phyloP scores from a whole-genome alignment of 176 grass and related monocot species.

The bread wheat (Triticum aestivum) region DNA sequence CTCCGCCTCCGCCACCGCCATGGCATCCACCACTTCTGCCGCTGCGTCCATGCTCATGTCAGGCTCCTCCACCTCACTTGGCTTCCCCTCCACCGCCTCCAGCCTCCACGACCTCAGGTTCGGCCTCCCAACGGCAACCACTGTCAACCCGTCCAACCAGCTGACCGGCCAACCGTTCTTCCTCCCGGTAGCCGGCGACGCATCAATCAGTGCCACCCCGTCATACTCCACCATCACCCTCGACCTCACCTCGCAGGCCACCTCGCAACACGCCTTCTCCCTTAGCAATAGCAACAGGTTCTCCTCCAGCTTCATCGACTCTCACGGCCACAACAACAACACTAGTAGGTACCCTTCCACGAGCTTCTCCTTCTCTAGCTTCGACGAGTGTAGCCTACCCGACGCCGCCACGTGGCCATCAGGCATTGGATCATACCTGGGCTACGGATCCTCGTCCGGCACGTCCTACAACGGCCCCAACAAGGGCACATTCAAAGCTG shows the following conservation, averaged over 20 bases:
- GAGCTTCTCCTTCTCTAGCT: conserved; percentile 67
- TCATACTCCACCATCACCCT: conserved; percentile 84
- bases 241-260: conserved; percentile 66
- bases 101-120: conserved; percentile 36
- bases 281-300: conserved; percentile 38
- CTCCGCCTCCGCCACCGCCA: conserved; percentile 69
- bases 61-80: conserved; percentile 50
- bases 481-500: conserved; percentile 22
- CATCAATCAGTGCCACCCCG: conserved; percentile 54
- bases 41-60: conserved; percentile 81
- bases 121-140: conserved; percentile 8
- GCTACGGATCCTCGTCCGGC: conserved; percentile 30
- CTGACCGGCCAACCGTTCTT: conserved; percentile 22
- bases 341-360: conserved; percentile 56
- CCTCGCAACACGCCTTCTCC: conserved; percentile 38
- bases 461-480: conserved; percentile 22
- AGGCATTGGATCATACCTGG: conserved; percentile 27
- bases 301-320: conserved; percentile 22
- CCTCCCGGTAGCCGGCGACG: conserved; percentile 37
- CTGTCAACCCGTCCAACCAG: background rate
- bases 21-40: conserved; percentile 93
- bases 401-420: conserved; percentile 34
- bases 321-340: background rate
- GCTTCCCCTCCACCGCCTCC: background rate
- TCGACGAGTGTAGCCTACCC: conserved; percentile 33